Conservation (phyloP, 2,329 filamentous ascomycete species). For the Neofusicoccum sp. region DNA sequence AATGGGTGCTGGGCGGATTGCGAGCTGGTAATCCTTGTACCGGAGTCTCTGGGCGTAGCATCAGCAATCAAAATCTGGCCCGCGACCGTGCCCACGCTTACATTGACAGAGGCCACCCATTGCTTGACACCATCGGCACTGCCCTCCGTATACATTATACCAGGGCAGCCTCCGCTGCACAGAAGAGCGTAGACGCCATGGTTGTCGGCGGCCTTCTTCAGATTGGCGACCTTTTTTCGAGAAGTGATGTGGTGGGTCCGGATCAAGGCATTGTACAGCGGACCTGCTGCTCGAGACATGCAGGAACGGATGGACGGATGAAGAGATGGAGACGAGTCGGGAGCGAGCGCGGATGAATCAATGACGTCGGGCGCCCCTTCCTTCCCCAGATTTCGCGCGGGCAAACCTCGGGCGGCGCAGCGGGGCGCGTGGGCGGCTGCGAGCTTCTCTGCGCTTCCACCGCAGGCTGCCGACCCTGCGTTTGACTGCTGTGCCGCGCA, state of each 20-base stretch:
- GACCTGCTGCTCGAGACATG: constrained; percentile 18
- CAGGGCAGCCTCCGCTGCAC: constrained; percentile 66
- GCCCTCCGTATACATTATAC: constrained; percentile 76
- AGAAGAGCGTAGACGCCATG: constrained; percentile 63
- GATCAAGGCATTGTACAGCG: constrained; percentile 60
- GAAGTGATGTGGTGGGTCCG: constrained; percentile 80
- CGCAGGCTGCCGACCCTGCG: background rate
- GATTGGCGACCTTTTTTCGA: constrained; percentile 66
- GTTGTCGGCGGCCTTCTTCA: constrained; percentile 63
- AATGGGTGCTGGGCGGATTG: constrained; percentile 50
- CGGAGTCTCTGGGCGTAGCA: constrained; percentile 46
- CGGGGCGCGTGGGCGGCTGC: background rate
- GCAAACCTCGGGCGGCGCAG: background rate
- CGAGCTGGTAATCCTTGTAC: constrained; percentile 72
- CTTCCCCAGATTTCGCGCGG: background rate
- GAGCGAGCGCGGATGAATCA: background rate
- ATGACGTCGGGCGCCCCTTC: constrained; percentile 4
- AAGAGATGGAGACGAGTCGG: background rate
- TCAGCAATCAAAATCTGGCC: background rate
- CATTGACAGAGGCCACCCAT: constrained; percentile 66
- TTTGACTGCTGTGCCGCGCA: background rate
- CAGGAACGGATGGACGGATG: background rate
- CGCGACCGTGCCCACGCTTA: constrained; percentile 20
- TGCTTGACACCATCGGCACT: constrained; percentile 54
- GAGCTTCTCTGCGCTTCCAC: constrained; percentile 15